Percentiles rank a stretch among this genome's conserved stretches.
Conservation (phyloP, 257 asterid species). For the Catharanthus roseus region DNA sequence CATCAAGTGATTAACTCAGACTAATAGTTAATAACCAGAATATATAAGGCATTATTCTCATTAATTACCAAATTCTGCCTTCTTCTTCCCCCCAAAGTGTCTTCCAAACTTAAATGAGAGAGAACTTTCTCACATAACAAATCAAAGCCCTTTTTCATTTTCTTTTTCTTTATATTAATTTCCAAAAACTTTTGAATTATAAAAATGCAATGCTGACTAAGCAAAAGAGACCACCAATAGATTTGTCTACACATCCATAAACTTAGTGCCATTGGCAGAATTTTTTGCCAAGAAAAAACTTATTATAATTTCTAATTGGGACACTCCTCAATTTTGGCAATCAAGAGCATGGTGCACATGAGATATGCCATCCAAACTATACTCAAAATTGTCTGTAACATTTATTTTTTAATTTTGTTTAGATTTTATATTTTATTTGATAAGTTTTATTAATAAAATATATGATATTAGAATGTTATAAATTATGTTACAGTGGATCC, state of each 20-base stretch:
- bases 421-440: too few species aligned
- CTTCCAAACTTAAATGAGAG: background rate
- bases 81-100: background rate
- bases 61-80: conserved; percentile 1
- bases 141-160: background rate
- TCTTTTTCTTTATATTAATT: conserved; percentile 1
- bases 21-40: background rate
- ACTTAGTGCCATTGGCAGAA: conserved; percentile 10
- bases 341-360: too few species aligned
- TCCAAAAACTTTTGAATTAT: background rate
- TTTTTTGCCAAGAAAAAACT: too few species aligned
- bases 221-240: background rate
- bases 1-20: background rate
- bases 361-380: too few species aligned
- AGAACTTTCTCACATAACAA: background rate
- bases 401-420: too few species aligned
- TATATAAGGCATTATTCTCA: background rate
- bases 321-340: too few species aligned
- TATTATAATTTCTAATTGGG: too few species aligned
- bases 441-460: too few species aligned
- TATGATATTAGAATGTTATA: too few species aligned
- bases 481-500: too few species aligned
- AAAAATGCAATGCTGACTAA: background rate
- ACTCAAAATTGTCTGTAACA: too few species aligned
- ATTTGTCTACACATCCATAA: background rate